These are phyloP conservation scores for Vinca minor DNA, from an alignment of 257 asterid species.

Conservation along the genomic window DNA sequence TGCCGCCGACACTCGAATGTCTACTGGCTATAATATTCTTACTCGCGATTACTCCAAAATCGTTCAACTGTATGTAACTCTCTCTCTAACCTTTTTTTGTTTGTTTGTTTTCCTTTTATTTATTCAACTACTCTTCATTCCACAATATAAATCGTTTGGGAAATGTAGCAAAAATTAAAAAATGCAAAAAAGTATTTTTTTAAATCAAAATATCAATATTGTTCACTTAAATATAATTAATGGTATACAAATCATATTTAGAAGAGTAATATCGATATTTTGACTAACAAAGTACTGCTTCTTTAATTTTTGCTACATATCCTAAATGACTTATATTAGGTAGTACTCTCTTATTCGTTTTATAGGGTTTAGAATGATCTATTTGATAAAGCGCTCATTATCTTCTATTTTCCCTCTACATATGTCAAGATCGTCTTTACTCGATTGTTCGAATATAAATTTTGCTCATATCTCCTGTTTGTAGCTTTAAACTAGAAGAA, in stretches of 20 bases:
- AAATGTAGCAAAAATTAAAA: too few relatives aligned
- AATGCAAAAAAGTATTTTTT: too few relatives aligned
- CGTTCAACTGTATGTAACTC: slow-evolving; percentile 56
- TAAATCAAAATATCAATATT: too few relatives aligned
- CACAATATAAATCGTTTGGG: too few relatives aligned
- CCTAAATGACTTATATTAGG: too few relatives aligned
- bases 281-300: too few relatives aligned
- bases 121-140: not conserved
- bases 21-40: slow-evolving; percentile 63
- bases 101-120: not conserved
- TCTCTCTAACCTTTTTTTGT: not conserved
- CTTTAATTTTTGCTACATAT: too few relatives aligned
- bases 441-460: not conserved
- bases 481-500: not conserved
- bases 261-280: too few relatives aligned
- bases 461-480: not conserved
- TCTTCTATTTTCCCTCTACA: not conserved
- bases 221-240: too few relatives aligned
- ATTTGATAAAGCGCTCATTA: not conserved
- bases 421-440: not conserved
- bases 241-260: too few relatives aligned
- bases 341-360: not conserved
- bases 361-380: not conserved
- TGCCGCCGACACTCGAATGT: slow-evolving; percentile 92
- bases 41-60: slow-evolving; percentile 96